Evolutionary conservation across 306 rosid genomes (phyloP).

Genomic region (Trifolium subterraneum): DNA sequence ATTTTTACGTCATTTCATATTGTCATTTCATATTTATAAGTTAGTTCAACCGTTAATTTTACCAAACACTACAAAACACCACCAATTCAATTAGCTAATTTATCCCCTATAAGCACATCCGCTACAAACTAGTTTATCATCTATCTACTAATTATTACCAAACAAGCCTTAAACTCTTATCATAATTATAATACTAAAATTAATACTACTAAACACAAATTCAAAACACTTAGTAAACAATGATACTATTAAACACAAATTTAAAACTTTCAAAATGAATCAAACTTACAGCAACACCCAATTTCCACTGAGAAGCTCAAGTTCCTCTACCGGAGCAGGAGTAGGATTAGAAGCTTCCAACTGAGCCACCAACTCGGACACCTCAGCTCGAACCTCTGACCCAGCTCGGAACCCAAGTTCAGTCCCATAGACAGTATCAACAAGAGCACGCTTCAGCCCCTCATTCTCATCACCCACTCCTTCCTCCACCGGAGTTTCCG

Average conservation of each 20-base stretch:
- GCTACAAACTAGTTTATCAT: no score
- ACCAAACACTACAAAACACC: no score
- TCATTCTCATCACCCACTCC: constrained; percentile 45
- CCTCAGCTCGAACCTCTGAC: constrained; percentile 85
- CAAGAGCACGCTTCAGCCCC: constrained; percentile 79
- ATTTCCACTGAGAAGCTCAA: constrained; percentile 74
- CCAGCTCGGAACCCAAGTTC: constrained; percentile 83
- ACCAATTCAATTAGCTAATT: no score
- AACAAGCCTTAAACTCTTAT: neutral
- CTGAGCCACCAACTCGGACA: constrained; percentile 79
- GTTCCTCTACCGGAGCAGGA: constrained; percentile 67
- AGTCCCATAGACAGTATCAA: constrained; percentile 82
- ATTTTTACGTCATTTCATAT: no score
- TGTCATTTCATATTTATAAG: no score
- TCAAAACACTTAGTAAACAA: neutral
- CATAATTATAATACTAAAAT: neutral
- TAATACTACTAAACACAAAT: no score
- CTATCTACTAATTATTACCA: no score
- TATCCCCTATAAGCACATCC: no score
- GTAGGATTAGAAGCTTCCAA: constrained; percentile 89
- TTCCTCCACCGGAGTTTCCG: constrained; percentile 31
- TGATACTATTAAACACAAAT: neutral
- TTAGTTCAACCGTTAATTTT: no score
- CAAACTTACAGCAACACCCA: constrained; percentile 91
- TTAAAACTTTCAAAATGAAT: constrained; percentile 2